phyloP scores from a whole-genome alignment of 352 stramenopile genomes.

The Globisporangium echinulatum region DNA sequence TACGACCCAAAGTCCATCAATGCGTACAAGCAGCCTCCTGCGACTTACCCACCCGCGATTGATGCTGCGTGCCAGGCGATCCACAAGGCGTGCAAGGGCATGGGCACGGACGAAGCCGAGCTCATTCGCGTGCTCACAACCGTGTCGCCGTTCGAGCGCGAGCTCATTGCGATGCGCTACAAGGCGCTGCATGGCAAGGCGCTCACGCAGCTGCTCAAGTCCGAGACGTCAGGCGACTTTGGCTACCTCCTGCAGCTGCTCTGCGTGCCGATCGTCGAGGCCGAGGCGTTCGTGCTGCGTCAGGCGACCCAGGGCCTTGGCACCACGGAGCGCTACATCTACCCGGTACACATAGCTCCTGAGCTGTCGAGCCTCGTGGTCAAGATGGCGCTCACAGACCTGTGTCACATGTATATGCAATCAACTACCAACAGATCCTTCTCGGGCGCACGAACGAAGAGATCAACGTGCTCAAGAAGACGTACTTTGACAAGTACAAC shows the following conservation, averaged over 20 bases:
- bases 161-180: slow-evolving; percentile 61
- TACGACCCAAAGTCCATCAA: slow-evolving; percentile 21
- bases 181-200: slow-evolving; percentile 53
- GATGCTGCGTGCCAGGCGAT: slow-evolving; percentile 51
- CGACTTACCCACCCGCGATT: slow-evolving; percentile 33
- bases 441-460: slow-evolving; percentile 68
- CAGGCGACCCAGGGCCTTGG: slow-evolving; percentile 39
- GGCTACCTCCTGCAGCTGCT: slow-evolving; percentile 62
- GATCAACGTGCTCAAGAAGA: slow-evolving; percentile 64
- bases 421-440: slow-evolving; percentile 31
- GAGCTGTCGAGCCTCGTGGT: no score
- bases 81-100: slow-evolving; percentile 50
- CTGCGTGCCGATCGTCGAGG: slow-evolving; percentile 50
- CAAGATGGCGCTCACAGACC: no score
- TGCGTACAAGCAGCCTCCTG: slow-evolving; percentile 9
- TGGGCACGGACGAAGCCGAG: slow-evolving; percentile 62
- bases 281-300: slow-evolving; percentile 62
- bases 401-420: neutral
- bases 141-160: slow-evolving; percentile 40
- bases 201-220: slow-evolving; percentile 55
- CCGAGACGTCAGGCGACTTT: slow-evolving; percentile 63
- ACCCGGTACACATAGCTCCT: slow-evolving; percentile 30
- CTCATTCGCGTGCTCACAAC: slow-evolving; percentile 44
- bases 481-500: slow-evolving; percentile 73
- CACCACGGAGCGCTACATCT: slow-evolving; percentile 63